Evolutionary conservation across 2,329 filamentous ascomycete species (phyloP).

Genomic region (Aspergillus sp.): DNA sequence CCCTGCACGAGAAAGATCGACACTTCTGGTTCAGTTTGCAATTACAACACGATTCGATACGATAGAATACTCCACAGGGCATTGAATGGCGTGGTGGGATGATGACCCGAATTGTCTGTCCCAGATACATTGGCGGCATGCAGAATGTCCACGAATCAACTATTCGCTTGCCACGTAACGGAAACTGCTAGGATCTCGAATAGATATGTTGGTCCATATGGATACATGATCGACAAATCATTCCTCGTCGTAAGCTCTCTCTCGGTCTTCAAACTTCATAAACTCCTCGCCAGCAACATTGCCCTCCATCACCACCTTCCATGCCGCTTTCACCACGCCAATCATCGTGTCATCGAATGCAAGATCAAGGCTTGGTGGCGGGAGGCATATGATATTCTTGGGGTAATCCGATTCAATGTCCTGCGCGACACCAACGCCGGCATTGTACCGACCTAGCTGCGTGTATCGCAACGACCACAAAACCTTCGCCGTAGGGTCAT

Average conservation of each 20-base stretch:
- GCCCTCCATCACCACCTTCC: constrained; percentile 53
- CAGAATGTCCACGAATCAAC: neutral
- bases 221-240: constrained; percentile 2
- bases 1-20: too few relatives aligned
- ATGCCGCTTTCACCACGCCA: constrained; percentile 58
- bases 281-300: constrained; percentile 49
- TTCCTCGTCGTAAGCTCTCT: constrained; percentile 49
- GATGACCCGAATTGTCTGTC: too few relatives aligned
- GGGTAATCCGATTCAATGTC: constrained; percentile 10
- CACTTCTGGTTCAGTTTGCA: too few relatives aligned
- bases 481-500: constrained; percentile 25
- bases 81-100: too few relatives aligned
- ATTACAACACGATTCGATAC: too few relatives aligned
- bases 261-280: constrained; percentile 69
- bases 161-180: constrained; percentile 8
- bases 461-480: constrained; percentile 48
- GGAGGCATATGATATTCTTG: constrained; percentile 46
- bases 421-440: constrained; percentile 4
- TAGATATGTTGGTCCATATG: too few relatives aligned
- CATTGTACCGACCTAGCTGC: constrained; percentile 29
- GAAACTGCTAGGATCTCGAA: constrained; percentile 1
- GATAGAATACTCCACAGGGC: too few relatives aligned
- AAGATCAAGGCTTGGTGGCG: constrained; percentile 53
- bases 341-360: constrained; percentile 65
- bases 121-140: neutral